phyloP scores from a whole-genome alignment of 2,329 filamentous ascomycete species.

The Colletotrichum godetiae region DNA sequence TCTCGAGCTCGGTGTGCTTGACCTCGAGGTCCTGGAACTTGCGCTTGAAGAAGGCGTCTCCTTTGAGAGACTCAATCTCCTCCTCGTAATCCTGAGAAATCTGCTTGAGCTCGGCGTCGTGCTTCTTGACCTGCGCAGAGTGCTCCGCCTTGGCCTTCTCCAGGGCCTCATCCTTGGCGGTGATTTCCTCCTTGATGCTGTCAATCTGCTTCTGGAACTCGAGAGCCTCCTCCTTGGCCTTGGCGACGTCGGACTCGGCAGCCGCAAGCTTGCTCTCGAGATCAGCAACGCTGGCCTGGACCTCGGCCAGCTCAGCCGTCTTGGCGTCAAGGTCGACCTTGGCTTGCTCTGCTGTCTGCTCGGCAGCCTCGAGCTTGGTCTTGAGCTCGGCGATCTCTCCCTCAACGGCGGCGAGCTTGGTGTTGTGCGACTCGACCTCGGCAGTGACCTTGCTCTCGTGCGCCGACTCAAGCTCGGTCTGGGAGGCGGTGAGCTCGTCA shows the following conservation, averaged over 20 bases:
- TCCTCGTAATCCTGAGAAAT: constrained; percentile 71
- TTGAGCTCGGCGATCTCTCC: constrained; percentile 63
- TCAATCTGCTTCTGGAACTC: constrained; percentile 62
- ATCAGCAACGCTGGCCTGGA: constrained; percentile 53
- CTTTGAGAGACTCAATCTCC: constrained; percentile 73
- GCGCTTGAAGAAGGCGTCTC: constrained; percentile 72
- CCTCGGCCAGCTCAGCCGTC: constrained; percentile 50
- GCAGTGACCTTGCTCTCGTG: constrained; percentile 57
- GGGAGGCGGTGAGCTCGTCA: constrained; percentile 61
- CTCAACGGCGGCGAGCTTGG: constrained; percentile 63
- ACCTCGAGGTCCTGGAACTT: constrained; percentile 71
- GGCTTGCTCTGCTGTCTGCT: constrained; percentile 55
- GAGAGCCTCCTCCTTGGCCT: constrained; percentile 59
- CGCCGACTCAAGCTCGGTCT: constrained; percentile 56
- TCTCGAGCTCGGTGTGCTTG: constrained; percentile 64
- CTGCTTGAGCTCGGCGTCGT: constrained; percentile 68
- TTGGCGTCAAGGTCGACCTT: constrained; percentile 58
- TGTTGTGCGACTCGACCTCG: constrained; percentile 56
- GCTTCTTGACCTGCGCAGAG: constrained; percentile 54
- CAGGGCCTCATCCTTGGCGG: constrained; percentile 60
- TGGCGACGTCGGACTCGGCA: constrained; percentile 54
- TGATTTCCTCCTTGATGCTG: constrained; percentile 57
- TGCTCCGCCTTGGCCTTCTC: constrained; percentile 63
- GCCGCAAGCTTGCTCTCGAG: constrained; percentile 59
- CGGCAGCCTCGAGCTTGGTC: constrained; percentile 58